phyloP scores from a whole-genome alignment of 352 stramenopile genomes.

The Peronospora destructor region DNA sequence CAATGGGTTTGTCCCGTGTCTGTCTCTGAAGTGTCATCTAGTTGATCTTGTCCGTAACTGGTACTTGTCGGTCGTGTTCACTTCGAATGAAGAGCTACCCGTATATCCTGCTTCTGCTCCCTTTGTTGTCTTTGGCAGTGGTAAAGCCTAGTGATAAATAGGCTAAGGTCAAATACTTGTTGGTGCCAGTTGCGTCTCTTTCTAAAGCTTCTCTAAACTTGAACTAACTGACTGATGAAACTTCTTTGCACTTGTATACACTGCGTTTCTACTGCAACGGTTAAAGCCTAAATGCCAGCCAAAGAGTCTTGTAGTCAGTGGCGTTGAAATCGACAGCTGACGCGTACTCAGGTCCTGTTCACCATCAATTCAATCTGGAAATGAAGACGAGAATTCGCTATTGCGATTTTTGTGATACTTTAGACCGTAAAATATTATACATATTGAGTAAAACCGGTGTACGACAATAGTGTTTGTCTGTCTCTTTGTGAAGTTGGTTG shows the following conservation, averaged over 20 bases:
- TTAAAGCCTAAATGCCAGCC: too few species aligned
- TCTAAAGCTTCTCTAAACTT: slow-evolving; percentile 1
- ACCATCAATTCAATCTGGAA: slow-evolving; percentile 25
- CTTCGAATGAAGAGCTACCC: neutral
- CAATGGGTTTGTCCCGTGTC: slow-evolving; percentile 9
- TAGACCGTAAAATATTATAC: neutral
- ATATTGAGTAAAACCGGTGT: neutral
- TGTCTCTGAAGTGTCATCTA: slow-evolving; percentile 12
- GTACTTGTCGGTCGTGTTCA: too few species aligned
- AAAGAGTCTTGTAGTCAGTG: neutral
- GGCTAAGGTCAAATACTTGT: slow-evolving; percentile 2
- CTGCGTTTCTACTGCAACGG: too few species aligned
- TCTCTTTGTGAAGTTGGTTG: slow-evolving; percentile 4
- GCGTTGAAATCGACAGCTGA: neutral
- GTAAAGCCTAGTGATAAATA: neutral
- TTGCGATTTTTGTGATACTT: slow-evolving; percentile 7
- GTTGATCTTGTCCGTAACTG: too few species aligned
- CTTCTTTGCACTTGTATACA: neutral
- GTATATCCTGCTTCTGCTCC: neutral
- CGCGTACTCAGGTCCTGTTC: slow-evolving; percentile 10
- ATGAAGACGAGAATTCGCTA: slow-evolving; percentile 10
- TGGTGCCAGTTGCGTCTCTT: slow-evolving; percentile 20
- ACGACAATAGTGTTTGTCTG: neutral
- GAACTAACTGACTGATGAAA: neutral
- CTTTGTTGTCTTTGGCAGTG: neutral